phyloP scores from a whole-genome alignment of 2,329 filamentous ascomycete genomes.

The Aspergillus aculeatus region DNA sequence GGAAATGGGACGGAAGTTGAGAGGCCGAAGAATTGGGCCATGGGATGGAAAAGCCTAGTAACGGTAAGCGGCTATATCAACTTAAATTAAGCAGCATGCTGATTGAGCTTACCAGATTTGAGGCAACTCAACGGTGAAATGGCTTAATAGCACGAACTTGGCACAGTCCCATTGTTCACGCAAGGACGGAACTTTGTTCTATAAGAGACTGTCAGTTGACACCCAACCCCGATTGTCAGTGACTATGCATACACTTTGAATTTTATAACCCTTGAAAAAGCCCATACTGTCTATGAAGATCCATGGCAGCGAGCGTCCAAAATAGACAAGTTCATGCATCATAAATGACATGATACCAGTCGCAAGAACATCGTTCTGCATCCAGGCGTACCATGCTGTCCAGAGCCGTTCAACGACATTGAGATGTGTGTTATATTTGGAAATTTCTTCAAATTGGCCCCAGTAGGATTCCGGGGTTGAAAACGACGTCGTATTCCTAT shows the following conservation, averaged over 20 bases:
- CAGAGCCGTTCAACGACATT: slow-evolving; percentile 85
- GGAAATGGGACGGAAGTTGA: slow-evolving; percentile 88
- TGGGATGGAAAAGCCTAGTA: slow-evolving; percentile 83
- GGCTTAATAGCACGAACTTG: slow-evolving; percentile 84
- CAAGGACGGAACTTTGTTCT: slow-evolving; percentile 84
- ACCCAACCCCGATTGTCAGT: background rate
- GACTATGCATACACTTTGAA: slow-evolving; percentile 69
- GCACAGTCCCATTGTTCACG: slow-evolving; percentile 95
- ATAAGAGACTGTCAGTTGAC: slow-evolving; percentile 5
- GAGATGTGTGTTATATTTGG: slow-evolving; percentile 76
- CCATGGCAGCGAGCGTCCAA: slow-evolving; percentile 86
- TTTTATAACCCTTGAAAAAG: slow-evolving; percentile 89
- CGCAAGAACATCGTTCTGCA: slow-evolving; percentile 95
- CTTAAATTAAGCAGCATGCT: background rate
- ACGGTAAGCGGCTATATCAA: too few relatives aligned
- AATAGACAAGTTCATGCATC: slow-evolving; percentile 94
- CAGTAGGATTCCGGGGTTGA: slow-evolving; percentile 59
- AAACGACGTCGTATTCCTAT: slow-evolving; percentile 48
- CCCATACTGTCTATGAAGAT: slow-evolving; percentile 87
- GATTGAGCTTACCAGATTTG: slow-evolving; percentile 72
- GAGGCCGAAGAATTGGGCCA: slow-evolving; percentile 90
- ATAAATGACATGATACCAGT: slow-evolving; percentile 97
- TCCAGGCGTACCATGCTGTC: slow-evolving; percentile 96
- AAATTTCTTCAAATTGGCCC: slow-evolving; percentile 64
- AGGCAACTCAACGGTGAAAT: slow-evolving; percentile 96